Evolutionary conservation across 2,329 filamentous ascomycete genomes (phyloP), one percentile per base, ranked within the genome.

Genomic region (Shiraia sp.): DNA sequence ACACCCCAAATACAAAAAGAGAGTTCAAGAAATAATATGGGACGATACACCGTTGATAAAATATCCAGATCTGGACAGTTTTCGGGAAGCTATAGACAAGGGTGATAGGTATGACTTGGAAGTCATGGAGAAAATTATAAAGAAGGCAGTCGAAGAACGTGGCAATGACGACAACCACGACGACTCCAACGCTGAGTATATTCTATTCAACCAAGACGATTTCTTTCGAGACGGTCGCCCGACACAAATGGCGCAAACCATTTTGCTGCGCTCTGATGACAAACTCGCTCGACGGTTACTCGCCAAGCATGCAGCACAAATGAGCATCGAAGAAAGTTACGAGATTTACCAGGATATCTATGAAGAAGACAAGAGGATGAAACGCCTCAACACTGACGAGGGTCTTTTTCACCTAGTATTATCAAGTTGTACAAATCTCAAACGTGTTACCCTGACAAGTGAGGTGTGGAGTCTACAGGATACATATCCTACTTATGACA

Each of bases 11-110:
- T 68, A 69, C 34, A 61, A 65, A 3, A 32, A 49, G 1, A 27
- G 45, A 1, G 54, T 76, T 6, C 46, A 33, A 3, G 72, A 76
- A 40, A 63, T 75, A 4, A 59, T 77, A 24, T 74, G 65, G 66
- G 66, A 74, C 16, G 68, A 72, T 36, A 54, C 57, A n/a, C 52
- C 57, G n/a, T 50, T 65, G 16, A 41, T 49, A 6, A 45, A 52
- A n/a, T 57, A 52, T 35, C 34, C 50, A 1, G 46, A 50, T 0
- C 13, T 57, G 17, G 38, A 52, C 2, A 24, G 27, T 4, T 61
- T 55, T 22, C 32, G 34, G 13, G 19, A 32, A 4, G 51, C 48
- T 6, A 38, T 55, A 17, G 6, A 38, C 2, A 13, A 33, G 16
- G 69, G 63, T 46, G 51, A 57, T 17, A 41, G 28, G 24, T 19